Evolutionary conservation across 441 rosid species (phyloP), one percentile per base, ranked within the genome.

Genomic region (Lepidium campestre): DNA sequence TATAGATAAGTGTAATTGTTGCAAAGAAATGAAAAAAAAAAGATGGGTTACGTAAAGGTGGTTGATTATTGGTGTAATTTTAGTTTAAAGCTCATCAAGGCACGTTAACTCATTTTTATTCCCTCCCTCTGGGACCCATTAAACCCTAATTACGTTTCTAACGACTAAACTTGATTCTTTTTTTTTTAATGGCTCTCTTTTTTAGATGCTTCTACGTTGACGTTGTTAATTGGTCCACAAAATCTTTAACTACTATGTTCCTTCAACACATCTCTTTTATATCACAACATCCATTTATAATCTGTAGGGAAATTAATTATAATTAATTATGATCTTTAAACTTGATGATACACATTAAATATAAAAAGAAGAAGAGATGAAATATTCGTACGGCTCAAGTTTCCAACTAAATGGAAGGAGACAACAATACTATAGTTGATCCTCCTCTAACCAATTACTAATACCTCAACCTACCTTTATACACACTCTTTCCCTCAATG

Each of bases 21-120:
- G n/a, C n/a, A n/a, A n/a, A n/a, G n/a, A n/a, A n/a, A n/a, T n/a
- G n/a, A 5, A 4, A 27, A 5, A 0, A 0, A 27, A 5, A n/a
- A n/a, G n/a, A n/a, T n/a, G n/a, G n/a, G n/a, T n/a, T n/a, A 27
- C 1, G 32, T 0, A 6, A 27, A 27, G 77, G 77, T 74, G 35
- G 77, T 62, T 74, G 77, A 55, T 68, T 74, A 68, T 74, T 62
- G 77, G 77, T 73, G 64, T 68, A 55, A 47, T 62, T 48, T 40
- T 74, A 68, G 74, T 74, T 68, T 55, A 22, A 68, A 74, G 73
- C 15, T 62, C 77, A 67, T 37, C 54, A 68, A 74, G 61, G 47
- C 77, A 74, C 77, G 77, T 70, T 68, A 74, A 56, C 70, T 41
- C 70, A 13, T 27, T 27, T 27, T 4, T 27, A 27, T 27, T 27